Percentiles rank a stretch among this genome's conserved stretches.
Evolutionary conservation across 352 stramenopile species (phyloP).

Genomic region (Globisporangium abappressorium): DNA sequence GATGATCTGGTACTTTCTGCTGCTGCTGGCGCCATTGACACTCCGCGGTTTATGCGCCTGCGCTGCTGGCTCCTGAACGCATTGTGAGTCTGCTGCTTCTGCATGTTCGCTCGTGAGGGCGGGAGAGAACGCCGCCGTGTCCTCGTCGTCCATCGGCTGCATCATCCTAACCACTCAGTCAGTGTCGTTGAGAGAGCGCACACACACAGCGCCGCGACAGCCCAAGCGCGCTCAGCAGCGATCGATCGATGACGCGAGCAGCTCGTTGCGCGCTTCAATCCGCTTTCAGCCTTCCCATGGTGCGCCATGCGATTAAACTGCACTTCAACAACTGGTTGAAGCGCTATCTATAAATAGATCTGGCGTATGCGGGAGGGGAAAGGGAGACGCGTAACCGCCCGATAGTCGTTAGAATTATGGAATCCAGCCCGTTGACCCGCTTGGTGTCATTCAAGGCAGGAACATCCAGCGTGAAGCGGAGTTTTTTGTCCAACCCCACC

Average conservation of each 20-base stretch:
- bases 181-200: background rate
- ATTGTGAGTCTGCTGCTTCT: background rate
- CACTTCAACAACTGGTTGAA: background rate
- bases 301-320: background rate
- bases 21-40: background rate
- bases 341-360: background rate
- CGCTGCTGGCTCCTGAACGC: background rate
- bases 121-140: conserved; percentile 1
- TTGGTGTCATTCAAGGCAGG: too few species aligned
- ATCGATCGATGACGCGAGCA: background rate
- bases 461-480: too few species aligned
- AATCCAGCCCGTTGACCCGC: too few species aligned
- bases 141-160: conserved; percentile 12
- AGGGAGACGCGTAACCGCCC: background rate
- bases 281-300: too few species aligned
- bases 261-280: background rate
- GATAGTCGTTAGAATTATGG: background rate
- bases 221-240: background rate
- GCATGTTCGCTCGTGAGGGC: background rate
- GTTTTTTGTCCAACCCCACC: too few species aligned
- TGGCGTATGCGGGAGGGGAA: background rate
- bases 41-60: background rate
- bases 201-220: background rate
- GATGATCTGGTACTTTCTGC: conserved; percentile 5
- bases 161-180: conserved; percentile 1